Conservation (phyloP, 2,329 filamentous ascomycete genomes). For the Dryadomyces quercivorus region DNA sequence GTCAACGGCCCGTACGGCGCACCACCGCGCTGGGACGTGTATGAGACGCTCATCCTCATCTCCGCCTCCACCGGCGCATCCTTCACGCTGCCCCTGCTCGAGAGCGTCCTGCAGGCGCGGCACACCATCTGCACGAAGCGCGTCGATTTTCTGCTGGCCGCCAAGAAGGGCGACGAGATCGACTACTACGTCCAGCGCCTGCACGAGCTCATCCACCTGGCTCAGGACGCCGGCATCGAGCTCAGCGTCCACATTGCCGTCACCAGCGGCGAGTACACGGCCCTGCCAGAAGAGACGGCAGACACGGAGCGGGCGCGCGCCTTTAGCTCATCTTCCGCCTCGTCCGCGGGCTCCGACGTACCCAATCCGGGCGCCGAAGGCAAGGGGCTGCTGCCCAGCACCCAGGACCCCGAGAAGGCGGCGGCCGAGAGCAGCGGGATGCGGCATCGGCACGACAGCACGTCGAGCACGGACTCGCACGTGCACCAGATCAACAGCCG, state of each 20-base stretch:
- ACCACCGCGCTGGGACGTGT: conserved; percentile 43
- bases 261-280: conserved; percentile 22
- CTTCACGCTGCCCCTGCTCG: conserved; percentile 47
- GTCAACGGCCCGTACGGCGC: conserved; percentile 44
- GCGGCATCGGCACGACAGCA: conserved; percentile 9
- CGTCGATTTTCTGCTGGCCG: conserved; percentile 40
- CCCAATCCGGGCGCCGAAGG: too few relatives aligned
- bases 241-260: conserved; percentile 42
- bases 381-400: too few relatives aligned
- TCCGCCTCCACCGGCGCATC: conserved; percentile 53
- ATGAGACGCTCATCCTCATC: conserved; percentile 46
- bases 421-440: not conserved
- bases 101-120: conserved; percentile 33
- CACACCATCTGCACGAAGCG: conserved; percentile 34
- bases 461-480: conserved; percentile 23
- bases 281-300: not conserved
- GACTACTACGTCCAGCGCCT: conserved; percentile 41
- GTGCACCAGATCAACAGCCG: conserved; percentile 32
- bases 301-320: not conserved
- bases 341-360: not conserved
- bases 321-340: not conserved
- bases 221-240: conserved; percentile 32
- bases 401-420: conserved; percentile 17
- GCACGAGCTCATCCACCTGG: conserved; percentile 29
- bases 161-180: conserved; percentile 39